Conservation (phyloP, 164 flowering plant species). For the Liquidambar formosana region DNA sequence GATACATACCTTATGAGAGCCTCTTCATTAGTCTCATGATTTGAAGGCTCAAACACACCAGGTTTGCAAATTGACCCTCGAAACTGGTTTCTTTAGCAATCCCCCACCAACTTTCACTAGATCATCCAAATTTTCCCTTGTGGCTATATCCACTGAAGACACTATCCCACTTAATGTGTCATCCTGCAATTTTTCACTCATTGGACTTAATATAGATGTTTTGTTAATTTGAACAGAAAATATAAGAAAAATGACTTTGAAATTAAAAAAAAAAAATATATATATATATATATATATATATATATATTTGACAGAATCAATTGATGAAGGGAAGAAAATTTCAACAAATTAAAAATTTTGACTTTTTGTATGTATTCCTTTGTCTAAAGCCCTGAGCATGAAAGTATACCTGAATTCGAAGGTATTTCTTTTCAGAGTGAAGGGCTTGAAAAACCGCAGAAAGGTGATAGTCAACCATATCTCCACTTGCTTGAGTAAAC, state of each 20-base stretch:
- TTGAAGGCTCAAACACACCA: slow-evolving; percentile 9
- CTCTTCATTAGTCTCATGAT: slow-evolving; percentile 20
- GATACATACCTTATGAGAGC: slow-evolving; percentile 15
- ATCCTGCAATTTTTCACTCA: slow-evolving; percentile 25
- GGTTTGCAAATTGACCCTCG: slow-evolving; percentile 31
- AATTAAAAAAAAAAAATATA: too few relatives aligned
- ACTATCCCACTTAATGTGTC: slow-evolving; percentile 19
- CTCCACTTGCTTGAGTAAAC: slow-evolving; percentile 31
- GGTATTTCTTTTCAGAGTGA: slow-evolving; percentile 26
- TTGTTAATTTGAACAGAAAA: not conserved
- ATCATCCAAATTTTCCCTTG: slow-evolving; percentile 18
- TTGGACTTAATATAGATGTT: not conserved
- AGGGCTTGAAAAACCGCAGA: slow-evolving; percentile 30
- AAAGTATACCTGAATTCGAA: slow-evolving; percentile 37
- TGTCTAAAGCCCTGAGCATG: not conserved
- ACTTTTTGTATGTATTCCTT: not conserved
- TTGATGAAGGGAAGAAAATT: too few relatives aligned
- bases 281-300: too few relatives aligned
- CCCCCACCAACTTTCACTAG: slow-evolving; percentile 22
- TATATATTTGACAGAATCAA: too few relatives aligned
- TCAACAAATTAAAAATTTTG: too few relatives aligned
- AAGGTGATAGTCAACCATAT: slow-evolving; percentile 33
- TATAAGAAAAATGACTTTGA: not conserved
- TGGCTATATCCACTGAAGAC: slow-evolving; percentile 26
- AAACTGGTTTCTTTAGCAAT: slow-evolving; percentile 28